These are phyloP conservation scores for Russula dissimulans DNA, from an alignment of 768 basidiomycete species.

Conservation along the genomic window DNA sequence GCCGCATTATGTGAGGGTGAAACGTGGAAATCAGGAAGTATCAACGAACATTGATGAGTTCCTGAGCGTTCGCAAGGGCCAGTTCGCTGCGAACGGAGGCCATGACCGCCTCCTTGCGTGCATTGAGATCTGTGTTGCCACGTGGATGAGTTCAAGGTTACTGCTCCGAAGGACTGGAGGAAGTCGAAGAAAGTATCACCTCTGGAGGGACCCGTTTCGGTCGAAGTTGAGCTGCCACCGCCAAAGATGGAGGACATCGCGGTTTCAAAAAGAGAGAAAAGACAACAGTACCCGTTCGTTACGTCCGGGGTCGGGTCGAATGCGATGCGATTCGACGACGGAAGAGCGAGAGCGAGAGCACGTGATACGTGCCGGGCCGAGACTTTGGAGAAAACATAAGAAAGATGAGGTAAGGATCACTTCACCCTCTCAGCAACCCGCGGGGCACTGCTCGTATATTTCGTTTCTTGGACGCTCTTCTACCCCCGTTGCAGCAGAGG, in stretches of 20 bases:
- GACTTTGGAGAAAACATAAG: too few relatives aligned
- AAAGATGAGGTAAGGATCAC: too few relatives aligned
- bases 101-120: constrained; percentile 43
- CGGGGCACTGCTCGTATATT: not conserved
- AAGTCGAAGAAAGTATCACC: not conserved
- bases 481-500: not conserved
- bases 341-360: too few relatives aligned
- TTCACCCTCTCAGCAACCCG: not conserved
- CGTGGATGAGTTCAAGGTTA: too few relatives aligned
- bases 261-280: not conserved
- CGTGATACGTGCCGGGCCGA: too few relatives aligned
- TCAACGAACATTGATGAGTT: constrained; percentile 60
- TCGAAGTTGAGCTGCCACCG: constrained; percentile 9
- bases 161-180: too few relatives aligned
- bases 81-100: constrained; percentile 59
- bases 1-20: not conserved
- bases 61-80: constrained; percentile 66
- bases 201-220: constrained; percentile 12
- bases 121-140: constrained; percentile 27
- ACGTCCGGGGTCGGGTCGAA: too few relatives aligned
- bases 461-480: not conserved
- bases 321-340: too few relatives aligned
- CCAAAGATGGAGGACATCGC: constrained; percentile 24
- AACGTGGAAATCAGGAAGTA: not conserved
- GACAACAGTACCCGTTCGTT: too few relatives aligned